These are phyloP conservation scores for Cornus controversa DNA, from an alignment of 148 eudicot genomes.

Conservation along the genomic window DNA sequence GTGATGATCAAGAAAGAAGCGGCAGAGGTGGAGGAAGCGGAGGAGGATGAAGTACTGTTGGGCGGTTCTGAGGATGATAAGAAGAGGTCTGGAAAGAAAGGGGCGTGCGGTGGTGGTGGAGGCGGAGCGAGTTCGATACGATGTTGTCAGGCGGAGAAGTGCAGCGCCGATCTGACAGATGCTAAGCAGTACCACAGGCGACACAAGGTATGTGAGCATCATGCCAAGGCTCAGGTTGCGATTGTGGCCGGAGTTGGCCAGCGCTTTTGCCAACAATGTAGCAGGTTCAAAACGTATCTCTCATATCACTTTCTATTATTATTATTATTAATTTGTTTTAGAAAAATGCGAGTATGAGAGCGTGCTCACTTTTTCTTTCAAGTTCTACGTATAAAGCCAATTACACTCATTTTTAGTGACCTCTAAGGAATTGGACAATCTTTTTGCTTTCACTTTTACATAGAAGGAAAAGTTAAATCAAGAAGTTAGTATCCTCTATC, in stretches of 20 bases:
- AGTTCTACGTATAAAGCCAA: no score
- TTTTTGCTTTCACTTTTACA: no score
- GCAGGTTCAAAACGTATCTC: constrained; percentile 26
- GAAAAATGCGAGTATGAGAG: no score
- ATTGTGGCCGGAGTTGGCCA: constrained; percentile 41
- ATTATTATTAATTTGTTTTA: no score
- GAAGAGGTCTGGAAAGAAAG: constrained; percentile 3
- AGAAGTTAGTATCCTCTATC: no score
- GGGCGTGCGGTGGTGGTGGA: background rate
- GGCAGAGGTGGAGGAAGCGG: background rate
- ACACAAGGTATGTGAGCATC: constrained; percentile 53
- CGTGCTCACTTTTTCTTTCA: no score
- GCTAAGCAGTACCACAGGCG: constrained; percentile 49
- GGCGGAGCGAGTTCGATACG: constrained; percentile 10
- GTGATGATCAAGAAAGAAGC: constrained; percentile 12
- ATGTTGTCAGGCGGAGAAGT: constrained; percentile 47
- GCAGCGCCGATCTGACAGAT: constrained; percentile 36
- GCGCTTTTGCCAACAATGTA: constrained; percentile 62
- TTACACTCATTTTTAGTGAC: no score
- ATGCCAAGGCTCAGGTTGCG: constrained; percentile 50
- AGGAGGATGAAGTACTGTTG: background rate
- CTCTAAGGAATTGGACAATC: no score
- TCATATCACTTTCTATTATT: no score
- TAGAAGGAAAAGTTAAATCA: no score
- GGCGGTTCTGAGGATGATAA: constrained; percentile 9